Conservation (phyloP, 345 rosid genomes). For the Pistacia atlantica region DNA sequence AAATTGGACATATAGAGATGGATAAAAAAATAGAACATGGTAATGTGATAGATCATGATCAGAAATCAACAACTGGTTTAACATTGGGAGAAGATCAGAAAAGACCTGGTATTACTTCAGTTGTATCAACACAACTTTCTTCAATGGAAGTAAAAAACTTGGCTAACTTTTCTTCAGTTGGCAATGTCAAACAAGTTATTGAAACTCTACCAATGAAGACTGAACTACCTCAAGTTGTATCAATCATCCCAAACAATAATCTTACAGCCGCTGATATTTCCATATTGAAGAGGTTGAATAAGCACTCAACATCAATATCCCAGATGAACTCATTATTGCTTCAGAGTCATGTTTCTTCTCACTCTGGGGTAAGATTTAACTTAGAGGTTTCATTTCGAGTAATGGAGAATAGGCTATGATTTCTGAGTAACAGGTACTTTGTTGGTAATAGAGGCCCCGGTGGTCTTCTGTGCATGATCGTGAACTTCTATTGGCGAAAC, state of each 20-base stretch:
- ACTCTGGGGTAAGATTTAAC: slow-evolving; percentile 48
- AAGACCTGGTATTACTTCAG: slow-evolving; percentile 10
- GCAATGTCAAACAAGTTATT: slow-evolving; percentile 6
- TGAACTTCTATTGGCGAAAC: slow-evolving; percentile 59
- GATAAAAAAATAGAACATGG: slow-evolving; percentile 6
- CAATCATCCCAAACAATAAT: slow-evolving; percentile 17
- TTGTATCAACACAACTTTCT: slow-evolving; percentile 22
- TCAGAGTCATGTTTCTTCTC: slow-evolving; percentile 45
- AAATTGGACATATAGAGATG: slow-evolving; percentile 12
- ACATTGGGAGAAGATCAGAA: slow-evolving; percentile 10
- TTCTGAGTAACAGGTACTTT: slow-evolving; percentile 17
- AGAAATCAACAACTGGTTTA: slow-evolving; percentile 9
- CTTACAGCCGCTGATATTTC: slow-evolving; percentile 17
- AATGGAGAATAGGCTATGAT: slow-evolving; percentile 9
- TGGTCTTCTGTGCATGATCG: slow-evolving; percentile 58
- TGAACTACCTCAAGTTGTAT: slow-evolving; percentile 24
- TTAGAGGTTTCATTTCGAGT: slow-evolving; percentile 16
- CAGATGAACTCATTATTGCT: slow-evolving; percentile 60
- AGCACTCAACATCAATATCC: slow-evolving; percentile 44
- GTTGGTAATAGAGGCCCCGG: slow-evolving; percentile 49
- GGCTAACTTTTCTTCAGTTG: slow-evolving; percentile 24
- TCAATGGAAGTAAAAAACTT: slow-evolving; percentile 16
- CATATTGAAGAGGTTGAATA: slow-evolving; percentile 28
- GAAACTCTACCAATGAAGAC: slow-evolving; percentile 15
- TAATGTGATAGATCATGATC: slow-evolving; percentile 2